These are phyloP conservation scores for Calonectria hongkongensis DNA, from an alignment of 2,329 filamentous ascomycete species.

Conservation along the genomic window DNA sequence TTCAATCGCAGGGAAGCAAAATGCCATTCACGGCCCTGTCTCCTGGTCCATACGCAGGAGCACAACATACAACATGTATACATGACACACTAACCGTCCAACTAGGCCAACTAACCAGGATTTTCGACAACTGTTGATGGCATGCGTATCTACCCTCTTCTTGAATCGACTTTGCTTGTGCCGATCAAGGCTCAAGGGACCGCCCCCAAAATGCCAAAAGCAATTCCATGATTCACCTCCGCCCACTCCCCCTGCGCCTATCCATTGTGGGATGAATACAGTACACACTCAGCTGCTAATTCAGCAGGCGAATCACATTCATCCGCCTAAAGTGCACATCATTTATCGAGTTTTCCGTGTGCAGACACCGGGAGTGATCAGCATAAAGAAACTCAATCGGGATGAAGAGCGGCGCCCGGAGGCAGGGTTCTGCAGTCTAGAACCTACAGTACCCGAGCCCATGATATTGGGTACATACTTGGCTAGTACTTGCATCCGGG, in stretches of 20 bases:
- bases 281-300: neutral
- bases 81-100: neutral
- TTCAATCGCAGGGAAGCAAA: too few species aligned
- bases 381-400: conserved; percentile 28
- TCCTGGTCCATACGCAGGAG: neutral
- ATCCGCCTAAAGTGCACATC: neutral
- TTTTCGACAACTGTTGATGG: neutral
- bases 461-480: conserved; percentile 20
- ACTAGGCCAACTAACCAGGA: too few species aligned
- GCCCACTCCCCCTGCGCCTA: neutral
- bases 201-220: conserved; percentile 17
- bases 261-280: neutral
- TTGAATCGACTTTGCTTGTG: neutral
- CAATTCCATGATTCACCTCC: conserved; percentile 14
- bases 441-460: conserved; percentile 4
- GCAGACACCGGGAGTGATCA: conserved; percentile 28
- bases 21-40: neutral
- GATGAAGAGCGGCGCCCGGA: conserved; percentile 21
- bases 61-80: neutral
- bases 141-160: neutral
- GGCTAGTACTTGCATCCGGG: neutral
- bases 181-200: neutral
- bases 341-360: neutral
- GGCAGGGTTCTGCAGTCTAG: conserved; percentile 27
- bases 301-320: conserved; percentile 8